Conservation (phyloP, 176 grass and related monocot species). For the Aegilops longissima region DNA sequence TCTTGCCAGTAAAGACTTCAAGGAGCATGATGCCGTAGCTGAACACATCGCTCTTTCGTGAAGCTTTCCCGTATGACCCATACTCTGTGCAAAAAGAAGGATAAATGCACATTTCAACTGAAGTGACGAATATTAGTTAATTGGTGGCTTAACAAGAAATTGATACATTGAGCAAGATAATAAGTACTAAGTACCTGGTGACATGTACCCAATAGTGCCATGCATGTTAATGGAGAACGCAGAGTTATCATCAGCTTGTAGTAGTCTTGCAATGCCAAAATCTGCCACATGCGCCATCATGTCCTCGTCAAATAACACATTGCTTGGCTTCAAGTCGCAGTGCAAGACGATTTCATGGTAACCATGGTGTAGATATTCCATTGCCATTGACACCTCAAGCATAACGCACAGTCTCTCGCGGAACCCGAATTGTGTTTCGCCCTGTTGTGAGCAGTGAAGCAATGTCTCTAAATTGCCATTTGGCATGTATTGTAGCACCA, state of each 20-base stretch:
- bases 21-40: too few relatives aligned
- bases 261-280: not conserved
- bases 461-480: not conserved
- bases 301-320: not conserved
- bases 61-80: too few relatives aligned
- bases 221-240: not conserved
- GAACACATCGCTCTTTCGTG: too few relatives aligned
- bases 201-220: not conserved
- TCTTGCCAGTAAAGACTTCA: too few relatives aligned
- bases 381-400: not conserved
- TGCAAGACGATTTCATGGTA: not conserved
- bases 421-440: not conserved
- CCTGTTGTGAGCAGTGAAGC: not conserved
- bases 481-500: constrained; percentile 7
- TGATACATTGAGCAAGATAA: too few relatives aligned
- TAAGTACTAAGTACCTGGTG: not conserved
- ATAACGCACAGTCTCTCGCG: not conserved
- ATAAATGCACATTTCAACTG: too few relatives aligned
- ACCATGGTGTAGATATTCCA: not conserved
- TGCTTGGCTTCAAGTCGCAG: constrained; percentile 6
- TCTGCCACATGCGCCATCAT: not conserved
- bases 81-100: too few relatives aligned
- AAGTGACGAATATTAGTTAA: too few relatives aligned
- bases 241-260: not conserved
- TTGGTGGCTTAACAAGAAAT: too few relatives aligned